Evolutionary conservation across 2,329 filamentous ascomycete genomes (phyloP), one percentile per base, ranked within the genome.

Genomic region (Phaeosphaeria sp.): DNA sequence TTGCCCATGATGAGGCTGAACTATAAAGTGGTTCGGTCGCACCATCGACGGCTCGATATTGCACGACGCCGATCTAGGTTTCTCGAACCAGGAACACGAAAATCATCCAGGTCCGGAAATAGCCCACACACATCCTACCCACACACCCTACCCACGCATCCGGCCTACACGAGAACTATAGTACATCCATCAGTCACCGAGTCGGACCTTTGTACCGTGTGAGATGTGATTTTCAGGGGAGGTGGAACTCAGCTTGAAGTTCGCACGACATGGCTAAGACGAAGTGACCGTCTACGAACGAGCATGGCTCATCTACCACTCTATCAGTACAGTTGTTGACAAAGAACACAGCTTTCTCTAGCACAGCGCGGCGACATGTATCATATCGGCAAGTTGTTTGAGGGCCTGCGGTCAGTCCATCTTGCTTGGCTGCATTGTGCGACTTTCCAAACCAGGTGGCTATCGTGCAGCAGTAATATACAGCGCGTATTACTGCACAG

Each of bases 11-110:
- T 68, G 65, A 67, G 65, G 65, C 68, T 70, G 66, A 71, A 55
- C n/a, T 27, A 30, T 46, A 67, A 65, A 60, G 56, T 56, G 56
- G 33, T 30, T 51, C 33, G 33, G 57, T 55, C 51, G 45, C 51
- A 58, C 55, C 61, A 66, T 64, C 49, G 53, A 54, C 65, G 63
- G 64, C 56, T 57, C 49, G 59, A 70, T 65, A 71, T 68, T 70
- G 44, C 55, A 42, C 20, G 25, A 25, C 42, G 46, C 43, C 43
- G 54, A 56, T 60, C 55, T 51, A 22, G 15, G 8, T 21, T 49
- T 45, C 49, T 59, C 20, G 48, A 60, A 50, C 50, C 56, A 51
- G 61, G 59, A 60, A 55, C 51, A 33, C 18, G 30, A 53, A 44
- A 47, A 33, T 33, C 43, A 27, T 15, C 11, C 13, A 33, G 18